Evolutionary conservation across 2,329 filamentous ascomycete species (phyloP).

Genomic region (Ploettnerulaceae sp.): DNA sequence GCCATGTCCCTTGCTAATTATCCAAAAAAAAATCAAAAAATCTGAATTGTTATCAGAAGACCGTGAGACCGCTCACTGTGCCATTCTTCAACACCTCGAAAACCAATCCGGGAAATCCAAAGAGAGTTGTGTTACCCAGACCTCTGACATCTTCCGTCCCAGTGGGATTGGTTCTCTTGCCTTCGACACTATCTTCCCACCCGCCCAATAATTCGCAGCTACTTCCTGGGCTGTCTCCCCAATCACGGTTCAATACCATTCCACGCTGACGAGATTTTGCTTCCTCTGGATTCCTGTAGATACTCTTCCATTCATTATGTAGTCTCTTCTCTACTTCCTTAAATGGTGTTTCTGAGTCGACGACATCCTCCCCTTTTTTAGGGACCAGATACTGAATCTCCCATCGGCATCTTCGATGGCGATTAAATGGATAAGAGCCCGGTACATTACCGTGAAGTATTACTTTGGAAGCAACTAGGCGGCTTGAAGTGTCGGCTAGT

Average conservation of each 20-base stretch:
- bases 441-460: constrained; percentile 92
- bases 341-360: constrained; percentile 63
- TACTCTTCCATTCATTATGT: constrained; percentile 63
- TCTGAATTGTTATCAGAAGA: constrained; percentile 64
- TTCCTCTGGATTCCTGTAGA: constrained; percentile 53
- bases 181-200: constrained; percentile 68
- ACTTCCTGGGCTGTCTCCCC: constrained; percentile 86
- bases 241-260: constrained; percentile 90
- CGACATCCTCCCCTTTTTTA: constrained; percentile 36
- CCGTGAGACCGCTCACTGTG: constrained; percentile 80
- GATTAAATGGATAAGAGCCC: constrained; percentile 94
- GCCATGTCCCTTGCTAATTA: constrained; percentile 8
- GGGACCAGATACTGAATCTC: constrained; percentile 57
- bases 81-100: constrained; percentile 96
- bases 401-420: constrained; percentile 87
- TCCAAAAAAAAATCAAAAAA: constrained; percentile 1
- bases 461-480: constrained; percentile 83
- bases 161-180: constrained; percentile 39
- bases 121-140: constrained; percentile 74
- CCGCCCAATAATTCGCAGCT: constrained; percentile 77
- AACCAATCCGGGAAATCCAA: constrained; percentile 87
- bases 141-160: constrained; percentile 48
- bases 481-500: constrained; percentile 43
- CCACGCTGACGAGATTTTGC: constrained; percentile 52
- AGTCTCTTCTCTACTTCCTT: constrained; percentile 65